phyloP scores from a whole-genome alignment of 2,329 filamentous ascomycete species.

The Talaromyces sp. region DNA sequence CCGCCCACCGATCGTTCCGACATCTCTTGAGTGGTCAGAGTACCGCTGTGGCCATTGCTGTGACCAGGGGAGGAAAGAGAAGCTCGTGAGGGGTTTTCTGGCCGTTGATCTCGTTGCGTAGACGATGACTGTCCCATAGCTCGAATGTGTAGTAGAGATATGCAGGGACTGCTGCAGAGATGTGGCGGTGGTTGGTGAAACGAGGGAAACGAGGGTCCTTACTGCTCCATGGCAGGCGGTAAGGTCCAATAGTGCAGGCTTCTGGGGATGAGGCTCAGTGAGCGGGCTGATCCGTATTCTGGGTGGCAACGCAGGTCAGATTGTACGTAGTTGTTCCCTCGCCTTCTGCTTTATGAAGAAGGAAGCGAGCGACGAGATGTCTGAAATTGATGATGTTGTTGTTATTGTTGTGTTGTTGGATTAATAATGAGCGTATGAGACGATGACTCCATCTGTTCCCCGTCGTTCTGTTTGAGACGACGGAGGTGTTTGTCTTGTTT shows the following conservation, averaged over 20 bases:
- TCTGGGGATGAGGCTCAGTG: conserved; percentile 3
- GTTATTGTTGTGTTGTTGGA: background rate
- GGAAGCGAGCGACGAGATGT: background rate
- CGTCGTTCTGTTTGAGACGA: background rate
- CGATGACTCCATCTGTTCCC: background rate
- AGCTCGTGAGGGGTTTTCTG: conserved; percentile 26
- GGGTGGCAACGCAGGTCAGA: background rate
- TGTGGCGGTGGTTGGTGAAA: conserved; percentile 11
- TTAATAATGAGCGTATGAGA: conserved; percentile 10
- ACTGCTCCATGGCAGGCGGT: conserved; percentile 17
- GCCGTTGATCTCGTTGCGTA: conserved; percentile 36
- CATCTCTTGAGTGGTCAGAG: conserved; percentile 31
- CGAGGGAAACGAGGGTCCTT: conserved; percentile 7
- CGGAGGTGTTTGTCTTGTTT: conserved; percentile 6
- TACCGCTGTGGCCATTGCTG: conserved; percentile 32
- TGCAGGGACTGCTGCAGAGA: conserved; percentile 12
- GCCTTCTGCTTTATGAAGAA: background rate
- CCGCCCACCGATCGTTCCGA: conserved; percentile 27
- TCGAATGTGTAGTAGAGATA: conserved; percentile 26
- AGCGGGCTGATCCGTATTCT: background rate
- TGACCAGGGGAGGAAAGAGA: conserved; percentile 23
- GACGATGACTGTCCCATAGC: conserved; percentile 46
- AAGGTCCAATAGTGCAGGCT: conserved; percentile 13
- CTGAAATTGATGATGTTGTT: background rate
- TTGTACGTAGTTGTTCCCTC: background rate